Conservation (phyloP, 2,329 filamentous ascomycete genomes). For the Diaporthe vexans region DNA sequence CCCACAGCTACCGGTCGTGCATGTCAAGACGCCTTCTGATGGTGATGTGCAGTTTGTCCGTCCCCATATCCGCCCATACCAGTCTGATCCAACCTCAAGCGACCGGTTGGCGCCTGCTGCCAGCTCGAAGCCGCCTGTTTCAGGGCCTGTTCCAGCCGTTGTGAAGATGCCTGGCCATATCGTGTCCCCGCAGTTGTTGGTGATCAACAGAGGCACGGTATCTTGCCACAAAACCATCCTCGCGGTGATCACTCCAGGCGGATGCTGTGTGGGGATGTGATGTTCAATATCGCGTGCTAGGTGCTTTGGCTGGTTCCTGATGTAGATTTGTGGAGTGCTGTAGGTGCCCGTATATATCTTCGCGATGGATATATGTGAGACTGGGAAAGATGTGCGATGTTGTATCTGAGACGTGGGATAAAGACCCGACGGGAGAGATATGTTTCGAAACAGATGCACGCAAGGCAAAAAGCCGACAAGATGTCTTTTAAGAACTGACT, state of each 20-base stretch:
- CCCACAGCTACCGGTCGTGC: slow-evolving; percentile 63
- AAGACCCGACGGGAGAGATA: not conserved
- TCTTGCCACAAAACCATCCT: slow-evolving; percentile 41
- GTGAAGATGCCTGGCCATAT: slow-evolving; percentile 85
- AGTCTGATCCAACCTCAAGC: slow-evolving; percentile 78
- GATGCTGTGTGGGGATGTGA: not conserved
- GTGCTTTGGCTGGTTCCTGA: not conserved
- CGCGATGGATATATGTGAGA: slow-evolving; percentile 14
- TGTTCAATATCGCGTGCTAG: not conserved
- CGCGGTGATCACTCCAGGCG: not conserved
- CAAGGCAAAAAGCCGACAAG: not conserved
- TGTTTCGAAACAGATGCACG: slow-evolving; percentile 22
- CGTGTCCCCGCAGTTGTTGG: slow-evolving; percentile 78
- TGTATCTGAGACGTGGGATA: slow-evolving; percentile 12
- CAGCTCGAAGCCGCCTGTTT: slow-evolving; percentile 78
- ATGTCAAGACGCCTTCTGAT: slow-evolving; percentile 60
- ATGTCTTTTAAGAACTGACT: not conserved
- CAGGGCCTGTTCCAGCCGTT: slow-evolving; percentile 78
- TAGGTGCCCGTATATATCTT: not conserved
- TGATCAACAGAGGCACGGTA: slow-evolving; percentile 73
- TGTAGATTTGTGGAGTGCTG: not conserved
- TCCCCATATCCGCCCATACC: slow-evolving; percentile 87
- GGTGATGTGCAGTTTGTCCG: slow-evolving; percentile 87
- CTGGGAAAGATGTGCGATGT: slow-evolving; percentile 1
- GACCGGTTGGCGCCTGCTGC: slow-evolving; percentile 68